A percentile compares a stretch with the other conserved stretches of the same genome.
phyloP scores from a whole-genome alignment of 768 basidiomycete genomes.

The Russula lepida region DNA sequence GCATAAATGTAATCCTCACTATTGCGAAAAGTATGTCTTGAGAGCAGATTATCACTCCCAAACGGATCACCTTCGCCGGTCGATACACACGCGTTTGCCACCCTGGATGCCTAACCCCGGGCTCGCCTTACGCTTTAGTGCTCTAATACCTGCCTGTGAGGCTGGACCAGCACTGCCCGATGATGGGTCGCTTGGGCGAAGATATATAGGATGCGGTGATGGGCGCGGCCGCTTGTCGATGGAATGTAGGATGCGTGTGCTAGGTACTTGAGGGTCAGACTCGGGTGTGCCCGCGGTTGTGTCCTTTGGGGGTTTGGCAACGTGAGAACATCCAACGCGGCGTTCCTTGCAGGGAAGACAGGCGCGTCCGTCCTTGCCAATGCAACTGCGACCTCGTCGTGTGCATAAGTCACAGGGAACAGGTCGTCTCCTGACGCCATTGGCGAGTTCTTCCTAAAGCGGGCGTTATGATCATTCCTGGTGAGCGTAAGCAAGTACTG shows the following conservation, averaged over 20 bases:
- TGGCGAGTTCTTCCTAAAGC: conserved; percentile 11
- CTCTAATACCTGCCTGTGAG: conserved; percentile 6
- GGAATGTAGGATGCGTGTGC: not conserved
- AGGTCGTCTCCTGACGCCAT: conserved; percentile 13
- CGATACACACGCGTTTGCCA: conserved; percentile 12
- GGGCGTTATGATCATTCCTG: not conserved
- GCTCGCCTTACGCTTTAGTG: conserved; percentile 15
- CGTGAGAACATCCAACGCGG: conserved; percentile 18
- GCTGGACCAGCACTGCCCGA: conserved; percentile 6
- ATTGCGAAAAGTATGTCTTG: conserved; percentile 17
- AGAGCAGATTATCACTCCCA: conserved; percentile 16
- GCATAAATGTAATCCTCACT: not conserved
- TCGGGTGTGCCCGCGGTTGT: conserved; percentile 9
- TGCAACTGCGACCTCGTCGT: conserved; percentile 8
- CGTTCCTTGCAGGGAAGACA: conserved; percentile 19
- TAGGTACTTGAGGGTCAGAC: conserved; percentile 7
- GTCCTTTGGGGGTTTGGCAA: conserved; percentile 17
- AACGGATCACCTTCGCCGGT: conserved; percentile 17
- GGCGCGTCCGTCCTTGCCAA: conserved; percentile 16
- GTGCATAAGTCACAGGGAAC: conserved; percentile 13
- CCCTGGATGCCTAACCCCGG: conserved; percentile 3
- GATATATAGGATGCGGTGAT: not conserved
- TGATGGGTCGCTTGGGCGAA: not conserved
- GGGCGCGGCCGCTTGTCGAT: conserved; percentile 9
- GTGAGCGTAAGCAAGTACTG: not conserved